Evolutionary conservation across 1,284 basidiomycete species (phyloP), one percentile per base, ranked within the genome.

Genomic region (Rhodotorula sp.): DNA sequence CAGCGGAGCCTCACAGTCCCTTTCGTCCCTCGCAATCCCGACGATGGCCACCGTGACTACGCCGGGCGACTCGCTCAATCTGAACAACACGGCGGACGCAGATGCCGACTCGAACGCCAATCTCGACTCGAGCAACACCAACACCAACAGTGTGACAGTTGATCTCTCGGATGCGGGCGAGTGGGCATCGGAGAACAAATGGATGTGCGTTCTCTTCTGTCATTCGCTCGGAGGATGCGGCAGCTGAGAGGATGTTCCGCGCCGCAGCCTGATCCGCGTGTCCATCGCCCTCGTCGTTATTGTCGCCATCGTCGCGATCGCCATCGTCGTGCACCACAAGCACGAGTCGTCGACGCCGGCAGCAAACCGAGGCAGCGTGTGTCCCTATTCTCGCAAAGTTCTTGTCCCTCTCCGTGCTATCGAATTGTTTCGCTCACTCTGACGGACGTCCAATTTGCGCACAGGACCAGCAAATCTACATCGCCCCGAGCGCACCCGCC

Each of bases 151-250:
- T n/a, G 63, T 67, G 9, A 57, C 63, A 5, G 63, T 68, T 23
- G 56, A 34, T 4, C 9, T 65, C 23, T n/a, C 44, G 13, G 41
- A 58, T 7, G 4, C 65, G 17, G 45, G 50, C 41, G 44, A 14
- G 49, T 72, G 70, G 70, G 13, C 63, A 4, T 42, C 58, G 1
- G 59, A 72, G 17, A 68, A 72, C 70, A 67, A 64, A 25, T 67
- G 61, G 61, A 64, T 64, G 70, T 67, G 42, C 54, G 70, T 34
- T 16, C 10, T 27, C 9, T 27, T 13, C 44, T 44, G n/a, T 54
- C n/a, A 34, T 7, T 16, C 4, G 1, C 4, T 52, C 16, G 21
- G 14, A 8, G 7, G 16, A 17, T 3, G 2, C 14, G 0, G 27
- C 16, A 7, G 16, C 66, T 56, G 34, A 62, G 8, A 12, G 23